Evolutionary conservation across 2,329 filamentous ascomycete genomes (phyloP).

Genomic region (Aspergillus sojae): DNA sequence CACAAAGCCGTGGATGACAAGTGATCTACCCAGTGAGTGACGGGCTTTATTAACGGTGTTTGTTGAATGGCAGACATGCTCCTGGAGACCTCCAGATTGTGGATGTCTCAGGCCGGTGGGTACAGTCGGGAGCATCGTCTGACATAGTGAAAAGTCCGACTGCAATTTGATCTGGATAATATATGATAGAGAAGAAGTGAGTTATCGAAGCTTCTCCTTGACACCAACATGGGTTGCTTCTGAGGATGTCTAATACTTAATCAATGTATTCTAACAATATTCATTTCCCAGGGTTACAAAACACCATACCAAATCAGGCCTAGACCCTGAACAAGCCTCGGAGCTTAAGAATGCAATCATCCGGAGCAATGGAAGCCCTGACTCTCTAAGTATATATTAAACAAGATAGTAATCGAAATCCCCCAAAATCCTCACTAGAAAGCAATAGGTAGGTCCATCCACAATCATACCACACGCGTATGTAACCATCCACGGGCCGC

Average conservation of each 20-base stretch:
- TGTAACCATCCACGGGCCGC: conserved; percentile 8
- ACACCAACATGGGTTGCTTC: not conserved
- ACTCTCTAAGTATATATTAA: too few species aligned
- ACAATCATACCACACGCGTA: not conserved
- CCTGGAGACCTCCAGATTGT: not conserved
- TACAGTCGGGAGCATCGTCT: not conserved
- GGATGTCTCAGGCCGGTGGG: not conserved
- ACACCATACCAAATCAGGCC: not conserved
- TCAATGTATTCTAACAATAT: not conserved
- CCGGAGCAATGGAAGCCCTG: not conserved
- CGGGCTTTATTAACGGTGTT: not conserved
- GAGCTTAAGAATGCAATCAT: not conserved
- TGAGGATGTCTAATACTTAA: not conserved
- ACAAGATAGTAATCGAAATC: not conserved
- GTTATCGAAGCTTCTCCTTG: not conserved
- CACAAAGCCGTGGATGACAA: not conserved
- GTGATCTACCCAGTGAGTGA: not conserved
- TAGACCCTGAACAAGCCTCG: not conserved
- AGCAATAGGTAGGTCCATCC: not conserved
- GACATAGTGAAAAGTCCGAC: not conserved
- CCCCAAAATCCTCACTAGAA: not conserved
- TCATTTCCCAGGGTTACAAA: not conserved
- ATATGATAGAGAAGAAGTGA: not conserved
- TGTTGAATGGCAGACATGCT: not conserved
- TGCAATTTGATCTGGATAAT: not conserved